phyloP scores from a whole-genome alignment of 1,284 basidiomycete genomes.

The Flammula alnicola region DNA sequence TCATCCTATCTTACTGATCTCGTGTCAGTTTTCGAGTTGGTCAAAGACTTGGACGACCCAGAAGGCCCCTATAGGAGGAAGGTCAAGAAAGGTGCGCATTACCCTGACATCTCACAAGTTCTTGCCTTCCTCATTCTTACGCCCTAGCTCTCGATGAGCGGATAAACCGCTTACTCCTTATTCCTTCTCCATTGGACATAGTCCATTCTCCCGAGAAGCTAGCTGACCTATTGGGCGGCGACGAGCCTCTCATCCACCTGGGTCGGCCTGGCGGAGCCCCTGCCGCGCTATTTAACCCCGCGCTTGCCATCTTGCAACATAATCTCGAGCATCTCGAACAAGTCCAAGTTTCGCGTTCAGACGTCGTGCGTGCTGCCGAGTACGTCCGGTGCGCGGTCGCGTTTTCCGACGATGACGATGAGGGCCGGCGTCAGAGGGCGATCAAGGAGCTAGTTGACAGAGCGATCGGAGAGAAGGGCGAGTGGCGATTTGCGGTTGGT shows the following conservation, averaged over 20 bases:
- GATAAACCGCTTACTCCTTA: too few relatives aligned
- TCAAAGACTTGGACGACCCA: too few relatives aligned
- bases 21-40: too few relatives aligned
- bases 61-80: too few relatives aligned
- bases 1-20: too few relatives aligned
- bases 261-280: conserved; percentile 16
- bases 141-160: too few relatives aligned
- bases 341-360: conserved; percentile 11
- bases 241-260: too few relatives aligned
- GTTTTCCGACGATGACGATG: conserved; percentile 10
- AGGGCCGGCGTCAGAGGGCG: conserved; percentile 6
- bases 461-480: conserved; percentile 7
- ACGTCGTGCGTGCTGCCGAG: conserved; percentile 11
- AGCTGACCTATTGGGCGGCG: too few relatives aligned
- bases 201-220: neutral
- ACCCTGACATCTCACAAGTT: too few relatives aligned
- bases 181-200: conserved; percentile 2
- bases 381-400: conserved; percentile 8
- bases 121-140: too few relatives aligned
- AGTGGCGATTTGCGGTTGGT: neutral
- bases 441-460: conserved; percentile 7
- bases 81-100: too few relatives aligned
- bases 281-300: conserved; percentile 17
- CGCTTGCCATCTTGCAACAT: conserved; percentile 16
- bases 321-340: conserved; percentile 17